A percentile compares a stretch with the other conserved stretches of the same genome.
Evolutionary conservation across 108 stramenopile species (phyloP).

Genomic region (Nannochloropsis gaditana): DNA sequence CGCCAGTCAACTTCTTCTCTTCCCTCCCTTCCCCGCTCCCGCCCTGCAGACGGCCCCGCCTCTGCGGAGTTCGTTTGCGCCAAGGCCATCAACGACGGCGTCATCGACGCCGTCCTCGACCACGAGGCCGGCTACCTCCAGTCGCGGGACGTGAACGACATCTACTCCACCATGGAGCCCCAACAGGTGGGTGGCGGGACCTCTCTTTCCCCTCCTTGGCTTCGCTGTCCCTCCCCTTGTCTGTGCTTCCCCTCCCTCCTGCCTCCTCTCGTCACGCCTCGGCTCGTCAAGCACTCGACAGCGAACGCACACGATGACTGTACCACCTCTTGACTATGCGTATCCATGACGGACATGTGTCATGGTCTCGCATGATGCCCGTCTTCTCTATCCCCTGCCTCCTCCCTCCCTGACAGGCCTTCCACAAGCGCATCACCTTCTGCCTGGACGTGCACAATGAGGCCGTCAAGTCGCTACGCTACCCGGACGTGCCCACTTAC

Average conservation of each 20-base stretch:
- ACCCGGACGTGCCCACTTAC: conserved; percentile 69
- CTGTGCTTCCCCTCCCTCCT: not conserved
- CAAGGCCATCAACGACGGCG: conserved; percentile 96
- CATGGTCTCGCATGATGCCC: no score
- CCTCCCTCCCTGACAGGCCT: conserved; percentile 47
- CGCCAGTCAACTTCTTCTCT: not conserved
- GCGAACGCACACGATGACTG: no score
- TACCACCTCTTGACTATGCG: no score
- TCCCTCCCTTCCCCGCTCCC: conserved; percentile 38
- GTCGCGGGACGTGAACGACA: conserved; percentile 83
- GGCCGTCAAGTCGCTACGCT: conserved; percentile 91
- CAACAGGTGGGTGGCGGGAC: conserved; percentile 59
- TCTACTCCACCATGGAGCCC: conserved; percentile 92
- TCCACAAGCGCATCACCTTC: conserved; percentile 83
- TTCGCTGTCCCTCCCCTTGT: not conserved
- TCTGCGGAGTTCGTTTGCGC: conserved; percentile 94
- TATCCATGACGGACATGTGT: no score
- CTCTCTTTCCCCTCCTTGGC: not conserved
- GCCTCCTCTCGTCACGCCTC: not conserved
- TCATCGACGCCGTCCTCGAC: conserved; percentile 95
- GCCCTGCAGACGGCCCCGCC: conserved; percentile 41
- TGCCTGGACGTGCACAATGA: conserved; percentile 97
- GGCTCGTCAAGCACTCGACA: no score
- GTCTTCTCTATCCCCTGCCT: not conserved
- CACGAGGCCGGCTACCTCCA: conserved; percentile 80